Evolutionary conservation across 805 yeast species (phyloP), one percentile per base, ranked within the genome.

Genomic region (Kockiozyma suomiensis): DNA sequence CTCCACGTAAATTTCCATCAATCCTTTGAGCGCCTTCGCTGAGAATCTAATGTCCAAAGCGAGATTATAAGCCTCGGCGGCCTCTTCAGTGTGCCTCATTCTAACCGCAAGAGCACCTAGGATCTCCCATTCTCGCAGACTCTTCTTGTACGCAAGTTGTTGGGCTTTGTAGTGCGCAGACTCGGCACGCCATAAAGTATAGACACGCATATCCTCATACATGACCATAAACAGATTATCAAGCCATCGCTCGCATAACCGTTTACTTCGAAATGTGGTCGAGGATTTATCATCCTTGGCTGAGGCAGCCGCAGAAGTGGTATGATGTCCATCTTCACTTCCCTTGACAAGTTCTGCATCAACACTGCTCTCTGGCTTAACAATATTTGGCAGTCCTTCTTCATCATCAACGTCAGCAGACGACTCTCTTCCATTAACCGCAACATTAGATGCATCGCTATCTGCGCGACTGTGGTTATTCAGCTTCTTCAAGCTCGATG

Each of bases 131-230:
- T 92, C 97, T 58, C 87, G 76, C 0, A 97, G 85, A 30, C 86
- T 77, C 70, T 89, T 91, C 68, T 83, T 84, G 72, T 87, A 88
- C 45, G 84, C 85, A 72, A 90, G 79, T 73, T 90, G 89, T 72
- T 90, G 96, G 4, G 96, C 90, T 73, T 88, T 91, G 75, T 88
- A 87, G 74, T 93, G 97, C 63, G 91, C 82, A 66, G 82, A 81
- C 72, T 94, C 97, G 0, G 97, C 91, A 72, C 91, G 92, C 94
- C 97, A 93, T 80, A 90, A 82, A 0, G 97, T 90, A 72, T 88
- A 93, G 0, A 89, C 79, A 28, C 81, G 73, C 56, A 80, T 73
- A 66, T 86, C 91, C 61, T 87, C 92, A 69, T 85, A 88, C 32
- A 89, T 74, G 1, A 85, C 79, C 73, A 86, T 75, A 70, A 89